Percentiles rank a stretch among this genome's conserved stretches.
Conservation (phyloP, 2,329 filamentous ascomycete species). For the Davidsoniella virescens region DNA sequence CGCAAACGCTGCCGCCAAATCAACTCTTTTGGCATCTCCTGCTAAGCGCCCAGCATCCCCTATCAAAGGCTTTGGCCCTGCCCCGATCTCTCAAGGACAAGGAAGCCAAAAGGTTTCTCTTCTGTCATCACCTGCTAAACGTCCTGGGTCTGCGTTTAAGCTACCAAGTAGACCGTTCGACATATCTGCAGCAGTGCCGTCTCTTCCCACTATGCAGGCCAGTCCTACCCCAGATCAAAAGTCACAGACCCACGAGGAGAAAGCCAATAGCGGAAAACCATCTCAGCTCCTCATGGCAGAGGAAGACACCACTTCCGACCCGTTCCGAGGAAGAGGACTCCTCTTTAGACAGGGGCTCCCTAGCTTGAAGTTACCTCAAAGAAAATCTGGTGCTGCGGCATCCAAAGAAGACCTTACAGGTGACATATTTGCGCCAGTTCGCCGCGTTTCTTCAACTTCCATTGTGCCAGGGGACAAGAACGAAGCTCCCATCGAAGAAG, state of each 20-base stretch:
- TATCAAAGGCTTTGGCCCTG: slow-evolving; percentile 23
- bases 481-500: not conserved
- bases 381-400: slow-evolving; percentile 2
- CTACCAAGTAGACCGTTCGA: slow-evolving; percentile 8
- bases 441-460: slow-evolving; percentile 4
- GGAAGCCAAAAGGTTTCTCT: slow-evolving; percentile 29
- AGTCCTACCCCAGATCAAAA: not conserved
- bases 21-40: slow-evolving; percentile 30
- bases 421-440: slow-evolving; percentile 13
- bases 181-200: slow-evolving; percentile 2
- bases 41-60: slow-evolving; percentile 34
- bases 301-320: slow-evolving; percentile 15
- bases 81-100: slow-evolving; percentile 17
- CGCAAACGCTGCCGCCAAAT: slow-evolving; percentile 20
- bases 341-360: slow-evolving; percentile 10
- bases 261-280: slow-evolving; percentile 13
- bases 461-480: slow-evolving; percentile 2
- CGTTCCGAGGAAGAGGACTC: slow-evolving; percentile 1
- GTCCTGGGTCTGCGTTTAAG: slow-evolving; percentile 16
- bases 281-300: slow-evolving; percentile 24
- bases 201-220: slow-evolving; percentile 2
- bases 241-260: not conserved
- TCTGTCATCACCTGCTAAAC: slow-evolving; percentile 37
- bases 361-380: slow-evolving; percentile 9
- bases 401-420: slow-evolving; percentile 10